Conservation (phyloP, 192 early-diverging fungal genomes). For the Coemansia reversa region DNA sequence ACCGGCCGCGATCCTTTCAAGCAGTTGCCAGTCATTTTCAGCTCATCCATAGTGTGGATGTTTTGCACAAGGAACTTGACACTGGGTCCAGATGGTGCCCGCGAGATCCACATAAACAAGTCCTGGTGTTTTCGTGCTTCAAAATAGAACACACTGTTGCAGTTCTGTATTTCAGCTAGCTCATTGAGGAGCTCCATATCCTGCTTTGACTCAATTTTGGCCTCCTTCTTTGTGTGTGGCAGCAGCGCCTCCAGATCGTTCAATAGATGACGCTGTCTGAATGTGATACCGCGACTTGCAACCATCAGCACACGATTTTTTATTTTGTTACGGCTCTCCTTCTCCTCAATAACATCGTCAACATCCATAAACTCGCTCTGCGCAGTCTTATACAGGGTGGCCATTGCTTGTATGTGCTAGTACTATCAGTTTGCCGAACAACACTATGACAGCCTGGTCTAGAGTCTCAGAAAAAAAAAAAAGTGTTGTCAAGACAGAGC, state of each 20-base stretch:
- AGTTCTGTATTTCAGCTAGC: slow-evolving; percentile 93
- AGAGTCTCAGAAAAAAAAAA: not conserved
- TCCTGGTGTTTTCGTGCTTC: slow-evolving; percentile 91
- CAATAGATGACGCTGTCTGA: slow-evolving; percentile 89
- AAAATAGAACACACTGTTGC: slow-evolving; percentile 98
- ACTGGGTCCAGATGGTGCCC: slow-evolving; percentile 92
- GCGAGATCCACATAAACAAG: slow-evolving; percentile 93
- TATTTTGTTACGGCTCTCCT: slow-evolving; percentile 64
- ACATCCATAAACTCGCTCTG: slow-evolving; percentile 47
- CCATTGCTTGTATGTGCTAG: slow-evolving; percentile 13
- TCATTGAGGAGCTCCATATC: slow-evolving; percentile 90
- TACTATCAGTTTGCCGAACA: not conserved
- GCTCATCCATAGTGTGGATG: slow-evolving; percentile 99
- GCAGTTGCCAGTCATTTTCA: slow-evolving; percentile 98
- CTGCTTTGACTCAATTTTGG: slow-evolving; percentile 90
- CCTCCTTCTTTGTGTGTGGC: slow-evolving; percentile 95
- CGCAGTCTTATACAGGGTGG: slow-evolving; percentile 48
- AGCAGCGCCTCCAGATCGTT: slow-evolving; percentile 82
- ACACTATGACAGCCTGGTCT: not conserved
- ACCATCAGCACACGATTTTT: slow-evolving; percentile 89
- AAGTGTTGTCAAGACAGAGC: slow-evolving; percentile 1
- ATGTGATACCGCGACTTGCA: slow-evolving; percentile 81
- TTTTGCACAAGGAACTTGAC: slow-evolving; percentile 95
- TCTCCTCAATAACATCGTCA: slow-evolving; percentile 47
- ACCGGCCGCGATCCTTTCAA: slow-evolving; percentile 94